phyloP scores from a whole-genome alignment of 257 asterid species.

The Ehretia macrophylla region DNA sequence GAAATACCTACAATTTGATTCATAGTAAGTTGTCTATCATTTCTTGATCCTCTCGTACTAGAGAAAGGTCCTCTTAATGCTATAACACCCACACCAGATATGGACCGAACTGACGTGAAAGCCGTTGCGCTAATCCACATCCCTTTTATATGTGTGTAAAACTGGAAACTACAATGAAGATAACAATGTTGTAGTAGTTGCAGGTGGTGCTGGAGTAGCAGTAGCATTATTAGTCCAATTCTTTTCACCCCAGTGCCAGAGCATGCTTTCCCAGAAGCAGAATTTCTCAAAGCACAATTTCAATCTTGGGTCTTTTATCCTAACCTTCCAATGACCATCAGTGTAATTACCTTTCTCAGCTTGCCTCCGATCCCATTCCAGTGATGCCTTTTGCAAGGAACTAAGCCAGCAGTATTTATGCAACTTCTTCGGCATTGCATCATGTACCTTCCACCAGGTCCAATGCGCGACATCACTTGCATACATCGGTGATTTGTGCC shows the following conservation, averaged over 20 bases:
- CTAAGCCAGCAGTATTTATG: slow-evolving; percentile 76
- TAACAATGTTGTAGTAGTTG: slow-evolving; percentile 27
- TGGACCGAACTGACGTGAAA: no score
- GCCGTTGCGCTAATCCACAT: no score
- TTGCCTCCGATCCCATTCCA: slow-evolving; percentile 76
- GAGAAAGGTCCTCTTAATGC: no score
- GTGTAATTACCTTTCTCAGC: slow-evolving; percentile 78
- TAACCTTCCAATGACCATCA: slow-evolving; percentile 77
- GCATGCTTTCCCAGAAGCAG: slow-evolving; percentile 92
- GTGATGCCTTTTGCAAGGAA: slow-evolving; percentile 83
- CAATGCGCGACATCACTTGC: slow-evolving; percentile 81
- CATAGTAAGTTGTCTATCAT: no score
- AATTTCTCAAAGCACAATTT: slow-evolving; percentile 64
- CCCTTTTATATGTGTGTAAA: no score
- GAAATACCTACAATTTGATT: no score
- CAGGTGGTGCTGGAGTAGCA: slow-evolving; percentile 31
- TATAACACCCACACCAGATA: no score
- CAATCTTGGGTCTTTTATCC: slow-evolving; percentile 53
- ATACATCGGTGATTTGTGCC: slow-evolving; percentile 52
- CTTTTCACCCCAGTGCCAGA: slow-evolving; percentile 91
- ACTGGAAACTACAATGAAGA: slow-evolving; percentile 27
- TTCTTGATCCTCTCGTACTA: no score
- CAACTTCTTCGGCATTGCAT: slow-evolving; percentile 80
- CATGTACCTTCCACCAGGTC: slow-evolving; percentile 95
- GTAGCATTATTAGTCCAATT: slow-evolving; percentile 79